phyloP scores from a whole-genome alignment of 129 eudicot species.

The Erigeron canadensis region DNA sequence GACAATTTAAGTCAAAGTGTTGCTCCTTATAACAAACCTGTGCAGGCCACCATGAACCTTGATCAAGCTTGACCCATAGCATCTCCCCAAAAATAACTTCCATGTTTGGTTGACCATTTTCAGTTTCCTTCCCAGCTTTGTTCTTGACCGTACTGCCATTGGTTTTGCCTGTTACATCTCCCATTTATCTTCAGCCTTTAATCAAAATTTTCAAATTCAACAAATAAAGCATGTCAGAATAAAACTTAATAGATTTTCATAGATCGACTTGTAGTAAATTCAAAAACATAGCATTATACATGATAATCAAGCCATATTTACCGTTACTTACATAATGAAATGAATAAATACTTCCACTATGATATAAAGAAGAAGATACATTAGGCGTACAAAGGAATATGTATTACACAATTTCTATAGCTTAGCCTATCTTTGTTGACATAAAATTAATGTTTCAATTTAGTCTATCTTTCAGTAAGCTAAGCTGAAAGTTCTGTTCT shows the following conservation, averaged over 20 bases:
- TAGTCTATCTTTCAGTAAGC: no score
- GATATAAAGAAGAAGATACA: not conserved
- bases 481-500: no score
- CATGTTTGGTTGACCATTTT: conserved; percentile 22
- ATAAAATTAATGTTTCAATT: not conserved
- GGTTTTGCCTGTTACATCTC: conserved; percentile 27
- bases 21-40: conserved; percentile 42
- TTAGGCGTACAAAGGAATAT: not conserved
- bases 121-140: conserved; percentile 29
- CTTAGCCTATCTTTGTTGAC: not conserved
- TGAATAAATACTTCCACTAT: not conserved
- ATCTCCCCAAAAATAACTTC: conserved; percentile 41
- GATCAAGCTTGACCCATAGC: conserved; percentile 51
- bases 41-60: conserved; percentile 71
- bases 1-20: conserved; percentile 12
- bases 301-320: not conserved
- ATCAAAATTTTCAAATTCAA: not conserved
- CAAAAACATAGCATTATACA: not conserved
- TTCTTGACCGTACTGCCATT: conserved; percentile 28
- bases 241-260: not conserved
- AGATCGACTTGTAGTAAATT: not conserved
- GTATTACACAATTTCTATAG: not conserved
- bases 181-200: conserved; percentile 32
- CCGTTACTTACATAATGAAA: not conserved
- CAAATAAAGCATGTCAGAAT: conserved; percentile 19